phyloP scores from a whole-genome alignment of 805 yeast genomes.

The Candida broadrunensis region DNA sequence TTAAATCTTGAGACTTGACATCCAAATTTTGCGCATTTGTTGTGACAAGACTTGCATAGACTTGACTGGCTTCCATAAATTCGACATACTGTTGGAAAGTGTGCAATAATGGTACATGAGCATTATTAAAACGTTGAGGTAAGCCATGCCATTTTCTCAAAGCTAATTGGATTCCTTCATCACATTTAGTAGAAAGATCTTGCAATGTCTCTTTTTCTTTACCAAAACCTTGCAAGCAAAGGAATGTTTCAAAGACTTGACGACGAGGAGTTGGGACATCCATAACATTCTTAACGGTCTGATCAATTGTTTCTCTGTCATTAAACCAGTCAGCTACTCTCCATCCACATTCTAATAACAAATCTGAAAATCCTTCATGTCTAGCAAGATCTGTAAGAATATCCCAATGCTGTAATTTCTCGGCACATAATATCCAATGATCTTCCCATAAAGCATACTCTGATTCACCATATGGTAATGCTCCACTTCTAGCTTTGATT shows the following conservation, averaged over 20 bases:
- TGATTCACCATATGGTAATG: slow-evolving; percentile 89
- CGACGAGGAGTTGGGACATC: slow-evolving; percentile 98
- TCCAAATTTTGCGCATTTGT: slow-evolving; percentile 93
- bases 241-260: slow-evolving; percentile 91
- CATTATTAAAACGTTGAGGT: slow-evolving; percentile 72
- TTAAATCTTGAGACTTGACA: slow-evolving; percentile 88
- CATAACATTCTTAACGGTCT: slow-evolving; percentile 92
- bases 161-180: slow-evolving; percentile 93
- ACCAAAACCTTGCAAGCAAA: slow-evolving; percentile 89
- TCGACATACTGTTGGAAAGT: slow-evolving; percentile 97
- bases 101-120: slow-evolving; percentile 87
- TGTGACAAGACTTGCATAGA: slow-evolving; percentile 79
- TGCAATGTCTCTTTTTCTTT: slow-evolving; percentile 84
- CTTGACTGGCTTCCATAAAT: slow-evolving; percentile 95
- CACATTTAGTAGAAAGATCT: slow-evolving; percentile 82
- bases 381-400: slow-evolving; percentile 92
- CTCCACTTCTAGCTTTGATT: slow-evolving; percentile 93
- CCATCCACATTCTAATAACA: slow-evolving; percentile 98
- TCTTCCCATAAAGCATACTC: slow-evolving; percentile 98
- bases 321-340: slow-evolving; percentile 98
- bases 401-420: slow-evolving; percentile 97
- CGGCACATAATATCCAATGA: slow-evolving; percentile 97
- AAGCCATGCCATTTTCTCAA: slow-evolving; percentile 90
- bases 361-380: slow-evolving; percentile 96
- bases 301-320: slow-evolving; percentile 91